Base-by-base conservation (phyloP, 257 asterid genomes). In the Hygrophila difformis region DNA sequence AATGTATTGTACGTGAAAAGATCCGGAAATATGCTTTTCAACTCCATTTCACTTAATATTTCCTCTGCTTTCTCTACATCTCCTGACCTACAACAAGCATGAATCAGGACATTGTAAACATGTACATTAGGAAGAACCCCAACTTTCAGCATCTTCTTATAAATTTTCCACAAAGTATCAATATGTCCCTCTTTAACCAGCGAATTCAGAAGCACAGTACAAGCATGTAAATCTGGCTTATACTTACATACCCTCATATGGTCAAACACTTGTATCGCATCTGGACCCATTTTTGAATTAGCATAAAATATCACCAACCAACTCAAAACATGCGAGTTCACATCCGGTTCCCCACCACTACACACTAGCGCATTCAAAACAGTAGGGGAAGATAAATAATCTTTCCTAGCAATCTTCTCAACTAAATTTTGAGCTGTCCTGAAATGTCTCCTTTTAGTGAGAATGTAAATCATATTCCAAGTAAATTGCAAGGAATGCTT, bases 301-400 rank as follows among this genome's bases (percentile, higher is more conserved):
- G 87, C 91, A 66, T 79, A 85, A 56, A 68, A 75, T 50, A 85
- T 89, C 66, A 89, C 77, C 78, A 89, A 62, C 96, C 96, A 85
- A 53, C 97, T 85, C 76, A 89, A 64, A 66, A 81, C 82, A 60
- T 79, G 94, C 0, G 91, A 66, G 59, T 77, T 84, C 71, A 85
- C 94, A 51, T 77, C 91, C 7, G 54, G 46, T 37, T 67, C 79
- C 23, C 33, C 56, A 37, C 63, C 39, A 43, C 64, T 39, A 35
- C 61, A 56, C 47, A 73, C 76, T 11, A 89, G 64, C 12, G 91
- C 77, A 50, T 79, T 85, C 76, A 89, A 71, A 49, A 89, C 94
- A 7, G 78, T 14, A 0, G 97, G 94, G n/a, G 93, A 81, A 1
- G 91, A 85, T 56, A 89, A 47, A 45, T 81, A 85, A 41, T 89